Conservation (phyloP, 163 green algal genomes). For the Chlorella variabilis region DNA sequence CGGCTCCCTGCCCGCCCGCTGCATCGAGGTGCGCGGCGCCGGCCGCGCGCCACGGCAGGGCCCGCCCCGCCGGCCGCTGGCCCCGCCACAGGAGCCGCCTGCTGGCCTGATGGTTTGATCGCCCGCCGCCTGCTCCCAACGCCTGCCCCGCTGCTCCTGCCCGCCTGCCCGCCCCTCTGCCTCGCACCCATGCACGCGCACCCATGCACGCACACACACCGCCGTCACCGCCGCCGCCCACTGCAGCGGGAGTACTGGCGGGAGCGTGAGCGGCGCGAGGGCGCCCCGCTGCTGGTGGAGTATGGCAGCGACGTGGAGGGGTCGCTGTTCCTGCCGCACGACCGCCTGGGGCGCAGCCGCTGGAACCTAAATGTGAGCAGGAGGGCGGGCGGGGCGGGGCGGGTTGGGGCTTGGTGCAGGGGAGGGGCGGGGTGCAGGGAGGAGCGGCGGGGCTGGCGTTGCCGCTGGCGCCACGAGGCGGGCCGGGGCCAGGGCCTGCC, state of each 20-base stretch:
- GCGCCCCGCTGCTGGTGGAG: not conserved
- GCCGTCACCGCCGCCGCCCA: not conserved
- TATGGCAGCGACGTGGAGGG: conserved; percentile 31
- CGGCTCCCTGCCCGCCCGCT: conserved; percentile 17
- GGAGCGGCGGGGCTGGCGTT: too few relatives aligned
- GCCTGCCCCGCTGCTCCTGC: too few relatives aligned
- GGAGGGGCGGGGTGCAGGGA: not conserved
- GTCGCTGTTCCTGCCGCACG: conserved; percentile 5
- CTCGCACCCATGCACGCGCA: too few relatives aligned
- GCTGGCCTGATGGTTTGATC: too few relatives aligned
- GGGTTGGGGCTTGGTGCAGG: not conserved
- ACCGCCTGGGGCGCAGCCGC: conserved; percentile 3
- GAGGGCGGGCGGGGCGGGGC: not conserved
- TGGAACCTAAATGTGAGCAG: conserved; percentile 44
- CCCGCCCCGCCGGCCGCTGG: too few relatives aligned
- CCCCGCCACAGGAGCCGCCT: too few relatives aligned
- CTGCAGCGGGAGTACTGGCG: conserved; percentile 53
- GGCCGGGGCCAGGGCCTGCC: not conserved
- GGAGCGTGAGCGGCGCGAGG: conserved; percentile 1
- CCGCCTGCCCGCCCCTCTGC: too few relatives aligned
- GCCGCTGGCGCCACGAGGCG: not conserved
- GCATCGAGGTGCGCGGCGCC: conserved; percentile 21
- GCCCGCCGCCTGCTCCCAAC: too few relatives aligned
- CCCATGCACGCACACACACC: not conserved
- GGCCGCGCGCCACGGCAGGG: too few relatives aligned